phyloP scores from a whole-genome alignment of 305 asterid species.

The Fraxinus sp. region DNA sequence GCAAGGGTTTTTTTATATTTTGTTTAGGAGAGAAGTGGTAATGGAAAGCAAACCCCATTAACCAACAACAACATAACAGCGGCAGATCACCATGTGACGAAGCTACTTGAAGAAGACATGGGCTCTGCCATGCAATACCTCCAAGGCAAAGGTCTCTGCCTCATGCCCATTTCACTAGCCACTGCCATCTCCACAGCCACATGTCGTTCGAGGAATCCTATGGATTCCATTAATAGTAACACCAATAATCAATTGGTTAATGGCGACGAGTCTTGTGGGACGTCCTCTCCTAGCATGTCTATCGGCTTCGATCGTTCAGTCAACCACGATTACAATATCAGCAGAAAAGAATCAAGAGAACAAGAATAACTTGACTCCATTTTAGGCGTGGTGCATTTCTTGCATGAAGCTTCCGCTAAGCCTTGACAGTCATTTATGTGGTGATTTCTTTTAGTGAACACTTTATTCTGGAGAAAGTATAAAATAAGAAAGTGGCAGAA shows the following conservation, averaged over 20 bases:
- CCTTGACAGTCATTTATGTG: slow-evolving; percentile 26
- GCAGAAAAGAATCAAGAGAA: background rate
- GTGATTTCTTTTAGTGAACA: background rate
- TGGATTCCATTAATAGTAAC: slow-evolving; percentile 16
- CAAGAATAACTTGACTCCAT: background rate
- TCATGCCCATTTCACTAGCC: slow-evolving; percentile 87
- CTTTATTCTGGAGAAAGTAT: background rate
- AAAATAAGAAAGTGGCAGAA: background rate
- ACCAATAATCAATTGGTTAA: slow-evolving; percentile 33
- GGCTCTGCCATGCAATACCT: slow-evolving; percentile 95
- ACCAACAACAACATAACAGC: slow-evolving; percentile 45
- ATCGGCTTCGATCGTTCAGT: slow-evolving; percentile 55
- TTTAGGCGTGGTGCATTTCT: background rate
- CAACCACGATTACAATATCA: slow-evolving; percentile 45
- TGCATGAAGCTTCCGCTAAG: slow-evolving; percentile 40
- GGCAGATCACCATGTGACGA: slow-evolving; percentile 83
- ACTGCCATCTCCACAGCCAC: slow-evolving; percentile 79
- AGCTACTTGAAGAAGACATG: slow-evolving; percentile 89
- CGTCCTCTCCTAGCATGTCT: slow-evolving; percentile 69
- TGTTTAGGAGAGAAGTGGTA: slow-evolving; percentile 45
- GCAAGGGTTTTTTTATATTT: background rate
- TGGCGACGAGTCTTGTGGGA: slow-evolving; percentile 33
- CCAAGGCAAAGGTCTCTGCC: slow-evolving; percentile 90
- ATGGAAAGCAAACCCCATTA: slow-evolving; percentile 53
- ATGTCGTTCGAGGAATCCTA: slow-evolving; percentile 55